Conservation (phyloP, 139 green algal genomes). For the Closterium sp. region DNA sequence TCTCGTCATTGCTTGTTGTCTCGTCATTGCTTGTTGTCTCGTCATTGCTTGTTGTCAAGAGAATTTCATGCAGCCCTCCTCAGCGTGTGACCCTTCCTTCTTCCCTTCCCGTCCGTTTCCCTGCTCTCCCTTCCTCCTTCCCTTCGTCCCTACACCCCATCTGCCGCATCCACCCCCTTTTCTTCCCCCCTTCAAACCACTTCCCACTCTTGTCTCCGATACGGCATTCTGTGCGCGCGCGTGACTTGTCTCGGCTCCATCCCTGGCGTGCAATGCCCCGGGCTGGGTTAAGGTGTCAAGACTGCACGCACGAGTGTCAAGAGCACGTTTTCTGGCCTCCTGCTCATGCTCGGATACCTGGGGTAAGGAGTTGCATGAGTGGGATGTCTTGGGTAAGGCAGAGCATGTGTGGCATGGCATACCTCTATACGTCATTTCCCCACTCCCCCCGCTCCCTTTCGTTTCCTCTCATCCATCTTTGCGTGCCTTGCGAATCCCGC, state of each 20-base stretch:
- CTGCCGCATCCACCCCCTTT: neutral
- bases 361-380: neutral
- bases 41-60: too few relatives aligned
- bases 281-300: neutral
- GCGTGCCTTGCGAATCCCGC: too few relatives aligned
- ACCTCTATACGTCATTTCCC: neutral
- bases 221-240: neutral
- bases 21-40: too few relatives aligned
- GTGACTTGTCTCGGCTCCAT: too few relatives aligned
- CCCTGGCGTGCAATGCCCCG: neutral
- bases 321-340: slow-evolving; percentile 60
- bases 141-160: neutral
- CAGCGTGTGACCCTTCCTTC: slow-evolving; percentile 20
- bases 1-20: too few relatives aligned
- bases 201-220: neutral
- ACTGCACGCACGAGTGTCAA: neutral
- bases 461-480: too few relatives aligned
- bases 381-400: neutral
- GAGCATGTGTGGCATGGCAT: too few relatives aligned
- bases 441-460: too few relatives aligned
- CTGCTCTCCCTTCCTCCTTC: neutral
- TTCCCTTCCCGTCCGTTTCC: slow-evolving; percentile 18
- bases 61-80: neutral
- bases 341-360: slow-evolving; percentile 93
- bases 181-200: neutral